A percentile compares a stretch with the other conserved stretches of the same genome.
Evolutionary conservation across 352 stramenopile genomes (phyloP).

Genomic region (Pythium phragmitis): DNA sequence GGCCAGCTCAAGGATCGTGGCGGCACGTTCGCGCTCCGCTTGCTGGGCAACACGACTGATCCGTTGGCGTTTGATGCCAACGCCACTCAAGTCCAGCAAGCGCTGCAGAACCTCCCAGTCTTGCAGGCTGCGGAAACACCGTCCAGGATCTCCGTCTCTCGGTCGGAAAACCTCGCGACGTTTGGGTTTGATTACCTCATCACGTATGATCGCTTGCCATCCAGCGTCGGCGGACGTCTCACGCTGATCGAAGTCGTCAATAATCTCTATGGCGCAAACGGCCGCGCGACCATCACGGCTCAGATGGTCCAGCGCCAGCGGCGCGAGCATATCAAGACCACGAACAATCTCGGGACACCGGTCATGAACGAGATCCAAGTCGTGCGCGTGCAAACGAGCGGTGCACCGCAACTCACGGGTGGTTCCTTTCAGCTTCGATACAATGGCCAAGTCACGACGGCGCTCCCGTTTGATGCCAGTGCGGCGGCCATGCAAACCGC

Average conservation of each 20-base stretch:
- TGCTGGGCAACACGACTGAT: slow-evolving; percentile 60
- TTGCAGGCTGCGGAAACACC: slow-evolving; percentile 24
- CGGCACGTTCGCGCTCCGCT: slow-evolving; percentile 80
- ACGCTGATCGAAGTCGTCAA: slow-evolving; percentile 43
- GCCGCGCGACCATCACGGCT: slow-evolving; percentile 32
- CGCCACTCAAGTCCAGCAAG: slow-evolving; percentile 56
- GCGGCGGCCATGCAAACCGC: slow-evolving; percentile 45
- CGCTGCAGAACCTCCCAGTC: slow-evolving; percentile 59
- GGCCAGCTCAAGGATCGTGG: slow-evolving; percentile 59
- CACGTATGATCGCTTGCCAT: slow-evolving; percentile 53
- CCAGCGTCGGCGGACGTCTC: slow-evolving; percentile 30
- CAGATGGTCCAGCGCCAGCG: slow-evolving; percentile 33
- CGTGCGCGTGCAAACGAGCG: slow-evolving; percentile 47
- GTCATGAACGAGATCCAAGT: slow-evolving; percentile 76
- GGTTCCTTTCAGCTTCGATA: slow-evolving; percentile 66
- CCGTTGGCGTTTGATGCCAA: slow-evolving; percentile 83
- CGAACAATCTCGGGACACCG: slow-evolving; percentile 41
- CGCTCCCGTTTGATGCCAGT: slow-evolving; percentile 67
- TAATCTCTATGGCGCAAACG: slow-evolving; percentile 64
- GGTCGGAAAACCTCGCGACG: slow-evolving; percentile 39
- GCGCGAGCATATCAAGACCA: slow-evolving; percentile 80
- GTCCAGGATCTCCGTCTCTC: slow-evolving; percentile 45
- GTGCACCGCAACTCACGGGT: slow-evolving; percentile 18
- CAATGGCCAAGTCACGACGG: slow-evolving; percentile 53
- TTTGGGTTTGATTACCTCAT: slow-evolving; percentile 80